Evolutionary conservation across 1,284 basidiomycete species (phyloP).

Genomic region (Ganoderma meredithae): DNA sequence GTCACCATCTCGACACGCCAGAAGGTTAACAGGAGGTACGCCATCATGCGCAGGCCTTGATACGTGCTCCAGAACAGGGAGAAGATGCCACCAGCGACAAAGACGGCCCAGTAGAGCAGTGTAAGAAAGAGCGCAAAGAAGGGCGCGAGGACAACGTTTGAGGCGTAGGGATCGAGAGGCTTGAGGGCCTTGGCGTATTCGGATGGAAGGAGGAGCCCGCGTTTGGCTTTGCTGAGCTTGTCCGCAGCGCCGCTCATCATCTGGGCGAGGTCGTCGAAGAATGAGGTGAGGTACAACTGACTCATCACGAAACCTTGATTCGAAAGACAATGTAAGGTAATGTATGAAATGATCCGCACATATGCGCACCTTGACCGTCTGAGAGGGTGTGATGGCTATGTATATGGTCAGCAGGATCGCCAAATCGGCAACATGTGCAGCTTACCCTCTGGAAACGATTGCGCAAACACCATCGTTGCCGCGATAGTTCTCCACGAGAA

Average conservation of each 20-base stretch:
- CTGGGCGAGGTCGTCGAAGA: slow-evolving; percentile 35
- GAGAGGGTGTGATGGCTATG: slow-evolving; percentile 39
- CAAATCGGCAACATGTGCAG: background rate
- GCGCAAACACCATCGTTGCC: slow-evolving; percentile 41
- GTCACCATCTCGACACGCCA: slow-evolving; percentile 41
- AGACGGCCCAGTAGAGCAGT: slow-evolving; percentile 35
- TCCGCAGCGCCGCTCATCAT: slow-evolving; percentile 31
- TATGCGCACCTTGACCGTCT: slow-evolving; percentile 37
- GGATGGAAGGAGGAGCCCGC: slow-evolving; percentile 35
- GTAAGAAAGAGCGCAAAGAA: slow-evolving; percentile 34
- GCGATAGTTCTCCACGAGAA: slow-evolving; percentile 40
- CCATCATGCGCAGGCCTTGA: slow-evolving; percentile 32
- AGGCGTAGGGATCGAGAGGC: slow-evolving; percentile 33
- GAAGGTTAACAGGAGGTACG: slow-evolving; percentile 37
- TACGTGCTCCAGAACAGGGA: slow-evolving; percentile 39
- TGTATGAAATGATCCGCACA: background rate
- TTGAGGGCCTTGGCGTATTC: slow-evolving; percentile 33
- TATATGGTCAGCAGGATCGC: background rate
- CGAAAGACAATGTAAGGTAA: background rate
- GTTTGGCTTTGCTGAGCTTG: slow-evolving; percentile 31
- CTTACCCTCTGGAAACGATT: slow-evolving; percentile 38
- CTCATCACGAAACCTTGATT: slow-evolving; percentile 39
- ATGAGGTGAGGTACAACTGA: slow-evolving; percentile 42
- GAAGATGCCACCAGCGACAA: slow-evolving; percentile 24
- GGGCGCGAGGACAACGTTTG: slow-evolving; percentile 25